Conservation (phyloP, 2,329 filamentous ascomycete genomes). For the Penicillium digitatum region DNA sequence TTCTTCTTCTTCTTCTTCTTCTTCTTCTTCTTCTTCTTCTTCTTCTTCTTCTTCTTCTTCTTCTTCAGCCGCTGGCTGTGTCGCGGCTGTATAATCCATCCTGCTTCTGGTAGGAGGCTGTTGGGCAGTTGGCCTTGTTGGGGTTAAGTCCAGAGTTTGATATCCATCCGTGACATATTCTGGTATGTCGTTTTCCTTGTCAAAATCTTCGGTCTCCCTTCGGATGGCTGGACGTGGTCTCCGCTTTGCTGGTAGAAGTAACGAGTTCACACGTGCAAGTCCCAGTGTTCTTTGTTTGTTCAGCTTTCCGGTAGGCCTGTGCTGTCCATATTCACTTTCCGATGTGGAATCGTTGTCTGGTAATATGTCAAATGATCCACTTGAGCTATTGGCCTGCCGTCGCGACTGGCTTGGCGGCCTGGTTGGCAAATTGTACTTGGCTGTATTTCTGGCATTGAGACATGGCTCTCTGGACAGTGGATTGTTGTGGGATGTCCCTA, state of each 20-base stretch:
- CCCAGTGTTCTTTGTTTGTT: conserved; percentile 29
- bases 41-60: conserved; percentile 27
- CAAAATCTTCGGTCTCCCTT: conserved; percentile 32
- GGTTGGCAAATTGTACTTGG: not conserved
- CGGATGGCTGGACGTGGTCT: conserved; percentile 19
- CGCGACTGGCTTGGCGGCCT: conserved; percentile 13
- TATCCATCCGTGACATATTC: conserved; percentile 21
- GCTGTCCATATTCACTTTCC: conserved; percentile 14
- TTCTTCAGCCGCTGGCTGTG: conserved; percentile 16
- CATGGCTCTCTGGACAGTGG: conserved; percentile 1
- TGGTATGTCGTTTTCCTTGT: conserved; percentile 35
- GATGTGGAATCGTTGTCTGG: conserved; percentile 23
- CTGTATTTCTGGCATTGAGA: conserved; percentile 2
- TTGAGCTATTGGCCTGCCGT: conserved; percentile 18
- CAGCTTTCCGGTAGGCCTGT: conserved; percentile 15
- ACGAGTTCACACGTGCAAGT: conserved; percentile 32
- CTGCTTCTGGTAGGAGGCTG: conserved; percentile 13
- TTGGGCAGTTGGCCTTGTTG: conserved; percentile 14
- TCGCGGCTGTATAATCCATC: conserved; percentile 10
- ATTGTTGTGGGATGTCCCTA: not conserved
- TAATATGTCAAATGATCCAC: conserved; percentile 31
- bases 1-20: conserved; percentile 24
- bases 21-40: conserved; percentile 29
- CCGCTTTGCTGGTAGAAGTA: conserved; percentile 29
- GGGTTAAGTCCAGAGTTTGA: conserved; percentile 15